A percentile compares a stretch with the other conserved stretches of the same genome.
These are phyloP conservation scores for Dovyalis caffra DNA, from an alignment of 345 rosid genomes.

Conservation along the genomic window DNA sequence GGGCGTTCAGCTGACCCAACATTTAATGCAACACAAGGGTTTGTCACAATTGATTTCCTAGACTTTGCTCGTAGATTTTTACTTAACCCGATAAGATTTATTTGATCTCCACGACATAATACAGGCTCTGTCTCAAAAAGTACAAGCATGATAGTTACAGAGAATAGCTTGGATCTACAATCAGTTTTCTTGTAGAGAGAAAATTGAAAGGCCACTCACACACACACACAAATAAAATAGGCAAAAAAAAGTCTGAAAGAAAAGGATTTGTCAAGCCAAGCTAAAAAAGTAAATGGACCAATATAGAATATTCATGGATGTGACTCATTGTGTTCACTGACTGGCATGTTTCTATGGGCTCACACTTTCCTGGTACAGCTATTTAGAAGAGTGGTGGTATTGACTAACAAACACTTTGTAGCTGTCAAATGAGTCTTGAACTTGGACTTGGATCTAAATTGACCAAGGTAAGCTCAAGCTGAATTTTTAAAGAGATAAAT, in stretches of 20 bases:
- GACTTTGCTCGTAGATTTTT: slow-evolving; percentile 83
- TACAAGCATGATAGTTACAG: neutral
- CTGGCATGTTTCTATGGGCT: too few relatives aligned
- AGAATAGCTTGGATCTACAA: neutral
- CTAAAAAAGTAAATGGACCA: too few relatives aligned
- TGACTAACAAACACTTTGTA: too few relatives aligned
- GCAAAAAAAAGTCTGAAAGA: neutral
- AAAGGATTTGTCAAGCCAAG: too few relatives aligned
- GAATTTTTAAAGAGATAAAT: neutral
- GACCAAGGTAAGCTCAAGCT: neutral
- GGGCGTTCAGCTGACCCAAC: slow-evolving; percentile 80
- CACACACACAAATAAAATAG: neutral
- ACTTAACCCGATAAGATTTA: slow-evolving; percentile 82
- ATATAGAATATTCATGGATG: too few relatives aligned
- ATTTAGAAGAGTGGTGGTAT: too few relatives aligned
- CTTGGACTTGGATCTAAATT: neutral
- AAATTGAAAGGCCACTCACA: neutral
- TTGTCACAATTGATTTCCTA: slow-evolving; percentile 82
- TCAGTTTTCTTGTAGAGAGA: neutral
- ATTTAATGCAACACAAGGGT: slow-evolving; percentile 80
- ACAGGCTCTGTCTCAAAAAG: slow-evolving; percentile 65
- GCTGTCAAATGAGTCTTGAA: neutral
- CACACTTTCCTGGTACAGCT: too few relatives aligned
- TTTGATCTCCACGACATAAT: slow-evolving; percentile 81
- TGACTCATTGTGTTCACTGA: too few relatives aligned